Conservation (phyloP, 805 yeast species). For the Candida tibetensis region DNA sequence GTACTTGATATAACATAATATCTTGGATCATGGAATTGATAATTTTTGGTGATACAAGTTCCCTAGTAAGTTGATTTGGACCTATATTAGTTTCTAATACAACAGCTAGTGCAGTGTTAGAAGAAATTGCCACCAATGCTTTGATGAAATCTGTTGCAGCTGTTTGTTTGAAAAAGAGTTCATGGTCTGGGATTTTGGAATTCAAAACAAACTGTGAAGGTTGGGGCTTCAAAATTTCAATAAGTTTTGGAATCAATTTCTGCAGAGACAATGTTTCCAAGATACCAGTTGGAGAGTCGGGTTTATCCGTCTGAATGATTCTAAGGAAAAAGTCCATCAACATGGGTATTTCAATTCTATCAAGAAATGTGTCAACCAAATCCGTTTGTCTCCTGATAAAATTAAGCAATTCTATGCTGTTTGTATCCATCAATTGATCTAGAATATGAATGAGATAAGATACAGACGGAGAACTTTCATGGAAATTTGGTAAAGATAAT, state of each 20-base stretch:
- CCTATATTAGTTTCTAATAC: conserved; percentile 91
- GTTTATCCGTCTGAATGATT: conserved; percentile 89
- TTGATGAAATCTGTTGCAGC: conserved; percentile 95
- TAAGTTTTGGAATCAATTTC: conserved; percentile 65
- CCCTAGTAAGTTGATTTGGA: conserved; percentile 90
- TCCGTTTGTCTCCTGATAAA: conserved; percentile 67
- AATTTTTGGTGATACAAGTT: conserved; percentile 74
- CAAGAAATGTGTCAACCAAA: conserved; percentile 76
- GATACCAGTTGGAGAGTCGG: conserved; percentile 84
- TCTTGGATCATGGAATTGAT: conserved; percentile 65
- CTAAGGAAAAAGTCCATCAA: conserved; percentile 89
- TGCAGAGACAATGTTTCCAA: conserved; percentile 74
- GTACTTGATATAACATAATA: conserved; percentile 51
- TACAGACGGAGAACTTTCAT: conserved; percentile 39
- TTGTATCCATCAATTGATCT: conserved; percentile 75
- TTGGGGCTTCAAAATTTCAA: conserved; percentile 68
- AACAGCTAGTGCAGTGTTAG: conserved; percentile 67
- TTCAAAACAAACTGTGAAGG: conserved; percentile 48
- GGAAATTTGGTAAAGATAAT: conserved; percentile 26
- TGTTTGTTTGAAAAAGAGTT: conserved; percentile 59
- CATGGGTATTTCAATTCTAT: conserved; percentile 89
- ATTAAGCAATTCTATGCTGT: conserved; percentile 57
- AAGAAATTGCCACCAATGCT: conserved; percentile 90
- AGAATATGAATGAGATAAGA: conserved; percentile 57
- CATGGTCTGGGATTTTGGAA: conserved; percentile 26